A percentile compares a stretch with the other conserved stretches of the same genome.
Conservation (phyloP, 1,284 basidiomycete species). For the Cutaneotrichosporon spelunceum region DNA sequence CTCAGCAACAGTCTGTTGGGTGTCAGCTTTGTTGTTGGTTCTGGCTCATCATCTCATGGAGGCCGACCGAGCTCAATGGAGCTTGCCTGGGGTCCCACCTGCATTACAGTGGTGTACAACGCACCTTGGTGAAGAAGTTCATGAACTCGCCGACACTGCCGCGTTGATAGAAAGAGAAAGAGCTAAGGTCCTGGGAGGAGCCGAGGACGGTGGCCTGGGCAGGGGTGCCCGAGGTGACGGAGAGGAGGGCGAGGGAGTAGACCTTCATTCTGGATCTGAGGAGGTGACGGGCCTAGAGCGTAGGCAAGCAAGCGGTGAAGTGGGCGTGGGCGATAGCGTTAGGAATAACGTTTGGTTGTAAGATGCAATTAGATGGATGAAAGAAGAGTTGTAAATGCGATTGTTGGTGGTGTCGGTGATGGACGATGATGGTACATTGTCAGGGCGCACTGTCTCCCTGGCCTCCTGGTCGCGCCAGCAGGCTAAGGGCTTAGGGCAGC, state of each 20-base stretch:
- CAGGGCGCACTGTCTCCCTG: no score
- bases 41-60: background rate
- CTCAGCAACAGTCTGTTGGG: constrained; percentile 74
- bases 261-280: constrained; percentile 52
- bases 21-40: background rate
- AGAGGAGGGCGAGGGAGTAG: constrained; percentile 55
- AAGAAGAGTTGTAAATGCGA: background rate
- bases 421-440: no score
- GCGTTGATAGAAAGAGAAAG: constrained; percentile 91
- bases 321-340: background rate
- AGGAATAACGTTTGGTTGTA: background rate
- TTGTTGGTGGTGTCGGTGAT: no score
- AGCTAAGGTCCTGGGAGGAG: constrained; percentile 76
- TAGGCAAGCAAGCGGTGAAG: background rate
- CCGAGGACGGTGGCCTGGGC: constrained; percentile 62
- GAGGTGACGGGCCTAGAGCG: background rate
- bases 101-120: constrained; percentile 56
- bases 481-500: no score
- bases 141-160: constrained; percentile 95
- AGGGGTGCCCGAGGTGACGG: constrained; percentile 44
- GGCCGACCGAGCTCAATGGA: background rate
- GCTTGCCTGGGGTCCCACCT: background rate
- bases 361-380: background rate
- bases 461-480: no score
- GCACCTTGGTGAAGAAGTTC: constrained; percentile 80